Evolutionary conservation across 2,329 filamentous ascomycete species (phyloP), one percentile per base, ranked within the genome.

Genomic region (Alternaria angustiovoidea): DNA sequence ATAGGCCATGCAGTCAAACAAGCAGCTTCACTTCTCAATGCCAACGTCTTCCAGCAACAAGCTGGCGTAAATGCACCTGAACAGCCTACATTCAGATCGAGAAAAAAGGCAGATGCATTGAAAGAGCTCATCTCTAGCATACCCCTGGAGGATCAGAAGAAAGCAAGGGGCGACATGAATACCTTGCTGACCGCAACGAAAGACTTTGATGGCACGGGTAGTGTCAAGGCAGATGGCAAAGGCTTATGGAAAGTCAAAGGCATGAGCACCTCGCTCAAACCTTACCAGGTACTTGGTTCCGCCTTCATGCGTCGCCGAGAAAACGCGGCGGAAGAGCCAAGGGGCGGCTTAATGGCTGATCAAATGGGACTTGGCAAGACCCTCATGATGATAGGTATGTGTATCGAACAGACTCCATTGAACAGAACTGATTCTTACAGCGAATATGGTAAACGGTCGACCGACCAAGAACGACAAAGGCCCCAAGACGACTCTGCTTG

Each of bases 281-380:
- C 72, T 9, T 83, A 87, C 47, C 87, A 89, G 54, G 63, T 88
- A 0, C 75, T 84, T 0, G 85, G 82, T 0, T 79, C 78, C 0
- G 78, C 81, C 0, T 89, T 86, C 77, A 88, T 89, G 86, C 67
- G 84, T 0, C 66, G 74, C 4, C 79, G 84, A 3, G 87, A 89
- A 67, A 75, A 80, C 4, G 75, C 62, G 1, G 9, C 22, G 0
- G 38, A 74, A 0, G 56, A 71, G 32, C 85, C 81, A 0, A 68
- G 51, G 14, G 82, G 81, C 3, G 80, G 80, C 7, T 71, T 82
- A 34, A 68, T 81, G 42, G 79, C 79, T 0, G 79, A 81, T 58
- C 73, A 79, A 46, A 81, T 81, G 79, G 79, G 79, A 6, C 64
- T 81, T 2, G 79, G 79, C 0, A 81, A 80, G 60, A 80, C 79